These are phyloP conservation scores for Flammula alnicola DNA, from an alignment of 1,284 basidiomycete genomes.

Conservation along the genomic window DNA sequence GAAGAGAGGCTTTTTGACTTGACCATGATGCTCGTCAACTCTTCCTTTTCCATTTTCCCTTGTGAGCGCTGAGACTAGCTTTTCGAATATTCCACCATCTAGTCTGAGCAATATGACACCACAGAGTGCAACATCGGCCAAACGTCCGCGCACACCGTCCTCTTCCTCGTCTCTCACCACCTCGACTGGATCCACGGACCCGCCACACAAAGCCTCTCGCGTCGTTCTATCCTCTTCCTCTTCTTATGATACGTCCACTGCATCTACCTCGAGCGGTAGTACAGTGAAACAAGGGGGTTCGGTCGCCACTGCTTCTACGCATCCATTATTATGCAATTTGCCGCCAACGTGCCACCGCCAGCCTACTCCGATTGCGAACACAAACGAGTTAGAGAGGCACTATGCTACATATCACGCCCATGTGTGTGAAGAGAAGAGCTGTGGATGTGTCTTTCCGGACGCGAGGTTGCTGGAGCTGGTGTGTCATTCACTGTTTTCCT, in stretches of 20 bases:
- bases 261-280: slow-evolving; percentile 2
- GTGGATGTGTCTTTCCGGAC: slow-evolving; percentile 87
- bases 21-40: too few relatives aligned
- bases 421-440: slow-evolving; percentile 72
- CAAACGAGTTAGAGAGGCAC: slow-evolving; percentile 76
- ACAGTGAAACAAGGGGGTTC: not conserved
- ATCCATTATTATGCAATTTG: slow-evolving; percentile 67
- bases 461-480: slow-evolving; percentile 78
- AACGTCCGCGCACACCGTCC: slow-evolving; percentile 32
- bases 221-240: slow-evolving; percentile 19
- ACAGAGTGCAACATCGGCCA: slow-evolving; percentile 9
- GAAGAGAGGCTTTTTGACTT: too few relatives aligned
- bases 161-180: slow-evolving; percentile 26
- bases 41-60: too few relatives aligned
- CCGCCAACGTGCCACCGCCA: slow-evolving; percentile 81
- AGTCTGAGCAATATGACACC: slow-evolving; percentile 1
- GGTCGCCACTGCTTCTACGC: slow-evolving; percentile 15
- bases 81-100: too few relatives aligned
- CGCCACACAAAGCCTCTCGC: slow-evolving; percentile 34
- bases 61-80: too few relatives aligned
- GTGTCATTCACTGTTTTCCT: slow-evolving; percentile 37
- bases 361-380: slow-evolving; percentile 63
- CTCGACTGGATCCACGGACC: slow-evolving; percentile 26
- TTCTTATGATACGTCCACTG: slow-evolving; percentile 1
- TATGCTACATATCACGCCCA: slow-evolving; percentile 84